phyloP scores from a whole-genome alignment of 2,329 filamentous ascomycete species.

The Phaeosphaeria sp. region DNA sequence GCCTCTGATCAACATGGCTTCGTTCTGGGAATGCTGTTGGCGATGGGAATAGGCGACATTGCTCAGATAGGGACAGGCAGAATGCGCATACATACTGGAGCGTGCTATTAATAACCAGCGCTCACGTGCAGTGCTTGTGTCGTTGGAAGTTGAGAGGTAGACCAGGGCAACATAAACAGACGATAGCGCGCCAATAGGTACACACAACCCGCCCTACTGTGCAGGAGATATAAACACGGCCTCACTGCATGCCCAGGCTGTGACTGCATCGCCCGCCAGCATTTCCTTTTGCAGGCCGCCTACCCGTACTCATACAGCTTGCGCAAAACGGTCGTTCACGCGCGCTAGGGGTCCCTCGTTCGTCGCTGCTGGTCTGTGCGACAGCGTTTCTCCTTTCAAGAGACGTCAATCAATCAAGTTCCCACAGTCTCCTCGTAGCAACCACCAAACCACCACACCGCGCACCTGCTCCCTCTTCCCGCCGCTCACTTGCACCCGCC shows the following conservation, averaged over 20 bases:
- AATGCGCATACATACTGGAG: not conserved
- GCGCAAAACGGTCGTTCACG: not conserved
- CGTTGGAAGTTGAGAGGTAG: not conserved
- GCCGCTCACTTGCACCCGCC: not conserved
- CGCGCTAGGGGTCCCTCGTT: not conserved
- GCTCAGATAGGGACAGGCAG: not conserved
- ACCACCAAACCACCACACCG: not conserved
- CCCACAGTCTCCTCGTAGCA: slow-evolving; percentile 2
- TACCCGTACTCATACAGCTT: not conserved
- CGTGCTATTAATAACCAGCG: slow-evolving; percentile 3
- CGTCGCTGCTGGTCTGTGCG: not conserved
- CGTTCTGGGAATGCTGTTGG: not conserved
- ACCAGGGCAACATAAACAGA: too few relatives aligned
- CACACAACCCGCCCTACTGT: too few relatives aligned
- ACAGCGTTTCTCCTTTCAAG: not conserved
- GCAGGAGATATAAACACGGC: not conserved
- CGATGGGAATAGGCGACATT: slow-evolving; percentile 2
- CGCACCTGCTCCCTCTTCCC: slow-evolving; percentile 6
- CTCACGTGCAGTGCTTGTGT: not conserved
- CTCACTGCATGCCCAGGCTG: not conserved
- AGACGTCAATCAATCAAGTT: slow-evolving; percentile 1
- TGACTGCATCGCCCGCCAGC: not conserved
- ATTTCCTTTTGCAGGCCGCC: not conserved
- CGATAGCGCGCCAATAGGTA: too few relatives aligned
- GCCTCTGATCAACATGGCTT: slow-evolving; percentile 8